These are phyloP conservation scores for Moesziomyces aphidis DNA, from an alignment of 1,284 basidiomycete genomes.

Conservation along the genomic window DNA sequence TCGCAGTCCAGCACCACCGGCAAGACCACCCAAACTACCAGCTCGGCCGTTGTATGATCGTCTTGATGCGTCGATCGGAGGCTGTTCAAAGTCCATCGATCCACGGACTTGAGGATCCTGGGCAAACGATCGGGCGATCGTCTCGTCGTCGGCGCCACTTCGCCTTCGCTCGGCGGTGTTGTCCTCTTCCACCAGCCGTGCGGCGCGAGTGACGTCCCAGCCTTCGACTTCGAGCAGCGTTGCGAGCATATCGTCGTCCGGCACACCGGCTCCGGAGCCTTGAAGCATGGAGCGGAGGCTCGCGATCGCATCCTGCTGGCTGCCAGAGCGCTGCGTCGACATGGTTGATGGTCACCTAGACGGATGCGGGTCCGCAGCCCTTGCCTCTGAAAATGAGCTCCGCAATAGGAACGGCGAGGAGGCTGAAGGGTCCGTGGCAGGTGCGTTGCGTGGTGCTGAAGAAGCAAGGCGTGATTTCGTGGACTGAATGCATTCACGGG, in stretches of 20 bases:
- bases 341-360: constrained; percentile 4
- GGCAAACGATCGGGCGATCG: constrained; percentile 43
- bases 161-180: constrained; percentile 40
- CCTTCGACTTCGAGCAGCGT: constrained; percentile 50
- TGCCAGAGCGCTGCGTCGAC: constrained; percentile 22
- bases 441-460: too few relatives aligned
- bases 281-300: constrained; percentile 33
- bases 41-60: constrained; percentile 1
- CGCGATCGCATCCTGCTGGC: constrained; percentile 42
- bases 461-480: too few relatives aligned
- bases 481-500: too few relatives aligned
- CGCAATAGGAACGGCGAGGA: too few relatives aligned
- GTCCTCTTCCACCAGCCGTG: constrained; percentile 38
- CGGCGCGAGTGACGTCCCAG: constrained; percentile 46
- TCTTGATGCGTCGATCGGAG: not conserved
- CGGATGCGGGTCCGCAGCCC: too few relatives aligned
- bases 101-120: constrained; percentile 23
- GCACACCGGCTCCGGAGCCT: constrained; percentile 12
- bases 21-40: constrained; percentile 19
- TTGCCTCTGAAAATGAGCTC: too few relatives aligned
- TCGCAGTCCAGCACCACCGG: constrained; percentile 35
- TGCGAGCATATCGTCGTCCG: constrained; percentile 37
- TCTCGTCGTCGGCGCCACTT: constrained; percentile 50
- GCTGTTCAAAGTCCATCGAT: constrained; percentile 31
- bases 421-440: too few relatives aligned